Percentiles rank a stretch among this genome's conserved stretches.
Evolutionary conservation across 2,329 filamentous ascomycete genomes (phyloP).

Genomic region (Neonectria coccinea): DNA sequence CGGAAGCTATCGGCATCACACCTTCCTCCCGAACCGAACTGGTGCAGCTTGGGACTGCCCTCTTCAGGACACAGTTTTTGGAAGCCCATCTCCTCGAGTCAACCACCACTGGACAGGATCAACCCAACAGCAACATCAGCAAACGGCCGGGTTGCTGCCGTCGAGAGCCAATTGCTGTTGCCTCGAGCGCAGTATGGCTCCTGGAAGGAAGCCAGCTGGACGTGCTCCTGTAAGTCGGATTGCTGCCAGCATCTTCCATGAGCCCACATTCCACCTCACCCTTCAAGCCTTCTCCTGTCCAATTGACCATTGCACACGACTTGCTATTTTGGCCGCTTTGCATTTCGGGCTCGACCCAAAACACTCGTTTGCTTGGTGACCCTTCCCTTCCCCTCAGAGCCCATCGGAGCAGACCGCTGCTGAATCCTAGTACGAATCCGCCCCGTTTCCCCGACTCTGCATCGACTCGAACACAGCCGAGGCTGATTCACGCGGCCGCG

Average conservation of each 20-base stretch:
- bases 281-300: constrained; percentile 37
- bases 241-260: not conserved
- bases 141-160: constrained; percentile 1
- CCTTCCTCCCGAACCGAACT: constrained; percentile 18
- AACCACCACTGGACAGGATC: not conserved
- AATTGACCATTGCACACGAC: constrained; percentile 31
- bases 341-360: constrained; percentile 31
- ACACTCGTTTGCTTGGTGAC: constrained; percentile 39
- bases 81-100: constrained; percentile 4
- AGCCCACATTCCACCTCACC: constrained; percentile 24
- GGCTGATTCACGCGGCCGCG: not conserved
- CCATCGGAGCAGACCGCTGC: constrained; percentile 8
- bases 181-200: constrained; percentile 31
- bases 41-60: constrained; percentile 7
- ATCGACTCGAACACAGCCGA: not conserved
- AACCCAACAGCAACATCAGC: not conserved
- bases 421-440: constrained; percentile 16
- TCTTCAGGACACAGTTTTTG: not conserved
- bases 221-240: constrained; percentile 33
- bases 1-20: constrained; percentile 3
- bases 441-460: constrained; percentile 6
- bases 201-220: constrained; percentile 37
- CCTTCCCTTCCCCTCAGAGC: constrained; percentile 42
- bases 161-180: constrained; percentile 7
- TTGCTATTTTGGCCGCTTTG: constrained; percentile 44